Base-by-base conservation (phyloP, 1,284 basidiomycete genomes). In the Irpex rosettiformis region DNA sequence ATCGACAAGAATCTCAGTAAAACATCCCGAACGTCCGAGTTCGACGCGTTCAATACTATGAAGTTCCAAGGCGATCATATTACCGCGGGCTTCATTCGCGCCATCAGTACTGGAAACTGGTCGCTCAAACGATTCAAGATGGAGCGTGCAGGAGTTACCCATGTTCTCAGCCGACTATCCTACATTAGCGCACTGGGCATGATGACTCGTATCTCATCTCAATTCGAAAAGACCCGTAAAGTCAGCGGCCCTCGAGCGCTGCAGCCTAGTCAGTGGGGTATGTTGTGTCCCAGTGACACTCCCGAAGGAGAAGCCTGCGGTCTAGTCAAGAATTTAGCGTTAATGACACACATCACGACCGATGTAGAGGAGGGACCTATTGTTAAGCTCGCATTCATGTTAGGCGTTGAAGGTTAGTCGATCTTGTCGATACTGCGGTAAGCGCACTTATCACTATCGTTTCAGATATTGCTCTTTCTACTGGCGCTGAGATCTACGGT, bases 261-360 rank as follows among this genome's bases (percentile, higher is more conserved):
- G 62, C 97, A 99, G 72, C 96, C 97, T 8, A 94, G 90, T 79
- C 97, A 99, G 75, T 99, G 98, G 98, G 98, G 97, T 47, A 95
- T 99, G 83, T 79, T 99, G 22, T 99, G 97, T 75, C 93, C 97
- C 0, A 96, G 93, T 69, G 97, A 99, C 75, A 99, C 98, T 3
- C 97, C 97, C 0, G 97, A 99, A 86, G 98, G 97, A 70, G 97
- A 99, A 75, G 97, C 97, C 4, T 99, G 97, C 71, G 97, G 97
- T 55, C 78, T 99, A 60, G 98, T 99, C 53, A 99, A 99, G 79
- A 99, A 99, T 74, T 77, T 99, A 59, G 98, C 97, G 2, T 81
- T 99, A 45, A 99, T 99, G 96, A 99, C 98, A 2, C 98, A 99
- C 74, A 99, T 99, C 73, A 99, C 97, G 11, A 99, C 98, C 24